phyloP scores from a whole-genome alignment of 139 green algal genomes.

The Picochlorum sp. region DNA sequence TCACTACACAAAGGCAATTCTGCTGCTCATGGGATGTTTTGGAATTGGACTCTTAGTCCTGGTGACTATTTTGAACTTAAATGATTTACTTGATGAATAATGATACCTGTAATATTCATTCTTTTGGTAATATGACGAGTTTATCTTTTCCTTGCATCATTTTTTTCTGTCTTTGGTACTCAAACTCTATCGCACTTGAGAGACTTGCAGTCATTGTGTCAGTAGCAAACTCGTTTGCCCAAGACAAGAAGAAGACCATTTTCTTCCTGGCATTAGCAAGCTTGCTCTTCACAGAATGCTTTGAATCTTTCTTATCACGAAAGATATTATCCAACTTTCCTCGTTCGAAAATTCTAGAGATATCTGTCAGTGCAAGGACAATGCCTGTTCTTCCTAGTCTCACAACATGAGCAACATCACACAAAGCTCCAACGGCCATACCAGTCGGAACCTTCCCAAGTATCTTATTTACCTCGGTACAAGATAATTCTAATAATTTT shows the following conservation, averaged over 20 bases:
- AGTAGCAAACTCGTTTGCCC: slow-evolving; percentile 42
- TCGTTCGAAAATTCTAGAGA: slow-evolving; percentile 17
- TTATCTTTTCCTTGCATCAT: no score
- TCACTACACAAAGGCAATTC: no score
- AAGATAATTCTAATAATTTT: neutral
- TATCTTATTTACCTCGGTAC: neutral
- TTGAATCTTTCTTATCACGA: neutral
- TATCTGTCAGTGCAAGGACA: slow-evolving; percentile 35
- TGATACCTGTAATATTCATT: no score
- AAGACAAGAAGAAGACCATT: slow-evolving; percentile 42
- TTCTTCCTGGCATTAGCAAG: slow-evolving; percentile 25
- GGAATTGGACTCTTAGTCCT: no score
- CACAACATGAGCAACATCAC: slow-evolving; percentile 29
- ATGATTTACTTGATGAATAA: no score
- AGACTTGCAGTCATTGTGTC: neutral
- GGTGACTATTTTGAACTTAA: no score
- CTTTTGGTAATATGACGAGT: no score
- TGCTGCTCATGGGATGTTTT: no score
- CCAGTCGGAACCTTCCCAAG: neutral
- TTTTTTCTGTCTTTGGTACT: no score
- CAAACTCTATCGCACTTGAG: no score
- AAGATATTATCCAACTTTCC: neutral
- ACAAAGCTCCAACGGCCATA: slow-evolving; percentile 23
- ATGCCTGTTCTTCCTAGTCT: slow-evolving; percentile 18
- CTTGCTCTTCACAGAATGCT: neutral